Evolutionary conservation across 2,329 filamentous ascomycete species (phyloP).

Genomic region (Venturiaceae sp.): DNA sequence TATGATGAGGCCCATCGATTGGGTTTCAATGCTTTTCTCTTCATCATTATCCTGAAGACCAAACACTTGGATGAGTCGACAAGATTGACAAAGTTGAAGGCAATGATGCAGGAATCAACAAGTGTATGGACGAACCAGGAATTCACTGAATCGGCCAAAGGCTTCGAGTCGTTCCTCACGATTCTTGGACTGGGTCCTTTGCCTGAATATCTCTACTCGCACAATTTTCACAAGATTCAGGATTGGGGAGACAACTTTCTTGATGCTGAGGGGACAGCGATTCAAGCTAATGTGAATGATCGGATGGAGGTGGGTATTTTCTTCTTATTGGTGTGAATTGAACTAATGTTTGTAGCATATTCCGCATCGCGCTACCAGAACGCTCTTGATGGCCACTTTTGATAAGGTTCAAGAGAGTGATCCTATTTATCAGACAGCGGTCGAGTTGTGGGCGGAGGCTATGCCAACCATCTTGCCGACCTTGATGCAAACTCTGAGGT

Average conservation of each 20-base stretch:
- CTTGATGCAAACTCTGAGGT: conserved; percentile 70
- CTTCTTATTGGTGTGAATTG: background rate
- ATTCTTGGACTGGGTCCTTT: conserved; percentile 72
- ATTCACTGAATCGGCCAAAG: conserved; percentile 59
- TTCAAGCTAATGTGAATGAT: conserved; percentile 71
- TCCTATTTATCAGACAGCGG: conserved; percentile 63
- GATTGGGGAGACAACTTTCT: conserved; percentile 77
- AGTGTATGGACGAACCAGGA: conserved; percentile 66
- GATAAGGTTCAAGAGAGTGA: conserved; percentile 74
- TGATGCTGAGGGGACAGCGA: conserved; percentile 66
- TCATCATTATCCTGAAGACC: conserved; percentile 88
- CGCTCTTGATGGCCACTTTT: conserved; percentile 83
- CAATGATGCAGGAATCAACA: conserved; percentile 75
- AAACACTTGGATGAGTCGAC: conserved; percentile 60
- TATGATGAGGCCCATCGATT: conserved; percentile 63
- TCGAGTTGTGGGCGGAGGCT: conserved; percentile 74
- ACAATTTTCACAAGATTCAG: conserved; percentile 62
- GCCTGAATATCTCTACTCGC: conserved; percentile 65
- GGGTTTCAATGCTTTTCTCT: conserved; percentile 57
- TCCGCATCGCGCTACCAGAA: conserved; percentile 80
- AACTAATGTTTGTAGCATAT: conserved; percentile 31
- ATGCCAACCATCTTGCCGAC: conserved; percentile 78
- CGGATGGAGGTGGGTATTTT: conserved; percentile 26
- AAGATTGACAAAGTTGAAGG: conserved; percentile 61
- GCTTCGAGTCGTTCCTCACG: conserved; percentile 69